Base-by-base conservation (phyloP, 148 eudicot genomes). In the Cornus florida region DNA sequence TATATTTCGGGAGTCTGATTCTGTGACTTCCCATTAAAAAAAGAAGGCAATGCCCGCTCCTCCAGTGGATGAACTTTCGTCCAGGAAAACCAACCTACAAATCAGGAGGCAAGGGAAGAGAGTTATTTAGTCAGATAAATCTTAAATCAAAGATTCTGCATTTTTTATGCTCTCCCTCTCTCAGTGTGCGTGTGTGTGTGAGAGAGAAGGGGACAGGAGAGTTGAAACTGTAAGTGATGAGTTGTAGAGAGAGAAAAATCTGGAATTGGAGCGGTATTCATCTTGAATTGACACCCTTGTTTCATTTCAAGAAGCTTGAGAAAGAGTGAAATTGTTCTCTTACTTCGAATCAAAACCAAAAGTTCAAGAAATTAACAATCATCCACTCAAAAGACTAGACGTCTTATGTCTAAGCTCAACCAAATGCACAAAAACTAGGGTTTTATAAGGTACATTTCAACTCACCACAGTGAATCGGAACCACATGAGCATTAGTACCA, bases 41-140 rank as follows among this genome's bases (percentile, higher is more conserved):
- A 96, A 70, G 95, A 92, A 64, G 81, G 92, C 86, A 93, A 73
- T 74, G 90, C 72, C 62, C 78, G 89, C 80, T 92, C 90, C 87
- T 96, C 99, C 82, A 93, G 83, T 24, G 91, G 89, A 80, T 96
- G 99, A 84, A 93, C 57, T 69, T 82, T 85, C 35, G 86, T 87
- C 99, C 99, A 96, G 50, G 93, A 93, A 88, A 93, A 96, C 99
- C 99, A 96, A 85, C 98, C 99, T 96, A 79, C 70, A 89, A 16
- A 67, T 39, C 23, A 53, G 67, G 19, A 77, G 4, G 24, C 2
- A 53, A 24, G 59, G 59, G 43, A 39, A 62, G 12, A 75, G 33
- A 11, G 33, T 62, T 75, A 46, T 12, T 17, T 20, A 12, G 77
- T 13, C 10, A 13, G 70, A 39, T 35, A 41, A 39, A 60, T 16